A percentile compares a stretch with the other conserved stretches of the same genome.
Conservation (phyloP, 331 rosid species). For the Pyrus hybrid region DNA sequence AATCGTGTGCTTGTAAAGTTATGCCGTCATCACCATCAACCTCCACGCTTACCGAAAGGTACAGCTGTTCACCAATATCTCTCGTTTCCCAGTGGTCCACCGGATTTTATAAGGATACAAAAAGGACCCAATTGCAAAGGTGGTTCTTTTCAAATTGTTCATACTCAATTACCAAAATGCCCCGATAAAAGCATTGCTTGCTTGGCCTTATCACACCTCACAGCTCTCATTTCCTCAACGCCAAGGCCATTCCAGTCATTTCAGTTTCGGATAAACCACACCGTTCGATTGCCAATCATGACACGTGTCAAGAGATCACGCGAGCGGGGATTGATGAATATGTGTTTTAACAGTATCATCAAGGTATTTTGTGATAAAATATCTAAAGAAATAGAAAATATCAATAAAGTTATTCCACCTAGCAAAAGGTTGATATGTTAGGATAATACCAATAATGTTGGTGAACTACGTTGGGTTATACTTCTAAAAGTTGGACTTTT, state of each 20-base stretch:
- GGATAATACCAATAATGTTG: too few relatives aligned
- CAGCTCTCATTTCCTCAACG: not conserved
- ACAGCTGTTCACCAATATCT: slow-evolving; percentile 30
- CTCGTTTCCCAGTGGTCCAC: slow-evolving; percentile 7
- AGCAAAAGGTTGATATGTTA: too few relatives aligned
- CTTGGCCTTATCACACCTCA: not conserved
- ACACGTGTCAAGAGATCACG: not conserved
- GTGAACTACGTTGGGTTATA: too few relatives aligned
- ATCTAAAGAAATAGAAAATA: too few relatives aligned
- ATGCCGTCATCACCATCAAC: not conserved
- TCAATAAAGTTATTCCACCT: too few relatives aligned
- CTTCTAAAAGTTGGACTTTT: too few relatives aligned
- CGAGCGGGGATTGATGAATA: not conserved
- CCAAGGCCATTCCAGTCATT: not conserved
- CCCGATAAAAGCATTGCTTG: not conserved
- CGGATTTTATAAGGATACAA: not conserved
- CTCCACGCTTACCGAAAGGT: not conserved
- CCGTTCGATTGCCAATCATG: rapidly evolving
- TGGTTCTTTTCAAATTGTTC: not conserved
- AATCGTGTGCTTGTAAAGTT: too few relatives aligned
- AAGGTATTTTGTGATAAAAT: too few relatives aligned
- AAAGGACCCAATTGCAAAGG: not conserved
- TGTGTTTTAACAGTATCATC: too few relatives aligned
- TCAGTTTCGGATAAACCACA: not conserved
- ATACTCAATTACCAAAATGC: not conserved